These are phyloP conservation scores for Simplicillium aogashimaense DNA, from an alignment of 2,329 filamentous ascomycete species.

Conservation along the genomic window DNA sequence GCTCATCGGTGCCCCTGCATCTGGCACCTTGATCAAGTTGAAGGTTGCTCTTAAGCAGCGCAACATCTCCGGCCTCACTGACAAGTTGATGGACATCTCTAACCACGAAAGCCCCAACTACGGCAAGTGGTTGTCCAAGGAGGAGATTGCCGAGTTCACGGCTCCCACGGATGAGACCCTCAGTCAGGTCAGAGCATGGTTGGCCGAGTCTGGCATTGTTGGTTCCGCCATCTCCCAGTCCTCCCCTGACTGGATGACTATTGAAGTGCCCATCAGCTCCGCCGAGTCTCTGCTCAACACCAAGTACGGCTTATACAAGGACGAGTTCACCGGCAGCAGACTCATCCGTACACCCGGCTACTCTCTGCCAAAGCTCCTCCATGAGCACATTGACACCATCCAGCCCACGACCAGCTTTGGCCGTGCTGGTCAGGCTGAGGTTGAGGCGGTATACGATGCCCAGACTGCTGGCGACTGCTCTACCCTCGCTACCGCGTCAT, in stretches of 20 bases:
- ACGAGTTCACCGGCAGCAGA: neutral
- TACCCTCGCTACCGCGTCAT: conserved; percentile 1
- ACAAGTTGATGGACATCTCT: neutral
- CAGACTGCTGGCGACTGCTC: neutral
- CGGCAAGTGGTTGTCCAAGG: neutral
- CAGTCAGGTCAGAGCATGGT: neutral
- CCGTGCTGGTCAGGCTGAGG: neutral
- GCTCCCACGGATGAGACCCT: neutral
- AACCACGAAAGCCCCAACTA: neutral
- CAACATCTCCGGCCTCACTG: neutral
- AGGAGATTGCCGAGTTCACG: neutral
- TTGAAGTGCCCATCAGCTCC: neutral
- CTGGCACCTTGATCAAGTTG: neutral
- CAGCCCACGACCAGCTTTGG: neutral
- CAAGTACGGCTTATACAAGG: neutral
- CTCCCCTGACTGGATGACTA: neutral
- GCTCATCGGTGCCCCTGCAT: neutral
- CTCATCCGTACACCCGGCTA: neutral
- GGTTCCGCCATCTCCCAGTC: neutral
- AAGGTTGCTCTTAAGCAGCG: neutral
- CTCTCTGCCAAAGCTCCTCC: neutral
- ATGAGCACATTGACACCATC: neutral
- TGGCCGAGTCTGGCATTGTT: neutral
- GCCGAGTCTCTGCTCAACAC: neutral
- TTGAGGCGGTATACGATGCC: neutral